These are phyloP conservation scores for Lichtheimia hyalospora DNA, from an alignment of 371 early-diverging fungal genomes.

Conservation along the genomic window DNA sequence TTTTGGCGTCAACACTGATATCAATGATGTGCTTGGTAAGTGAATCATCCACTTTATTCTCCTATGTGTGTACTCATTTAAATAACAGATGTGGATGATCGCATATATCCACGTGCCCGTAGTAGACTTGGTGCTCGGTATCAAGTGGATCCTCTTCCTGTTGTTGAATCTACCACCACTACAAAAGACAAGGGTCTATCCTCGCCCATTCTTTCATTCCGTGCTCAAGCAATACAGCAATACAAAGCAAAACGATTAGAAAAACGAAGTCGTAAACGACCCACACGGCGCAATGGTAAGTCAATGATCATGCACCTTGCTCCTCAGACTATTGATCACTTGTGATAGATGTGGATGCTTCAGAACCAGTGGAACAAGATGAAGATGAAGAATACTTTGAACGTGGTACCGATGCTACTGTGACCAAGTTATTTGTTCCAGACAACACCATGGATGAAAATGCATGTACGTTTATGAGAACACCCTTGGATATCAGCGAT, in stretches of 20 bases:
- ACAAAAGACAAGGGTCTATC: constrained; percentile 4
- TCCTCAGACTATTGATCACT: too few species aligned
- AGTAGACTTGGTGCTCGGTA: constrained; percentile 78
- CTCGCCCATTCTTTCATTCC: not conserved
- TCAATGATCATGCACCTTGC: too few species aligned
- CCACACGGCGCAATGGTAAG: constrained; percentile 8
- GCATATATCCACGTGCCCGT: constrained; percentile 80
- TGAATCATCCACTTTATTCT: not conserved
- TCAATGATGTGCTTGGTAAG: constrained; percentile 67
- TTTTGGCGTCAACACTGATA: constrained; percentile 75
- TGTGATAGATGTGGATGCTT: too few species aligned
- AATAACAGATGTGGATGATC: constrained; percentile 63
- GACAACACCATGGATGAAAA: constrained; percentile 29
- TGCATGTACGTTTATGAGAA: constrained; percentile 27
- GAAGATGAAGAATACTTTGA: constrained; percentile 2
- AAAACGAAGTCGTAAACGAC: constrained; percentile 2
- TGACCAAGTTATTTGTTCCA: constrained; percentile 40
- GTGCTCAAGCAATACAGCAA: not conserved
- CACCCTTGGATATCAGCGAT: not conserved
- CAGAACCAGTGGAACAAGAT: too few species aligned
- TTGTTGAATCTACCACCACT: constrained; percentile 33
- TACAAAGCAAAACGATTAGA: constrained; percentile 4
- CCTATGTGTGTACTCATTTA: not conserved
- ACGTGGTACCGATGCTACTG: constrained; percentile 55
- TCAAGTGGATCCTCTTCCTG: constrained; percentile 71